Evolutionary conservation across 768 basidiomycete species (phyloP), one percentile per base, ranked within the genome.

Genomic region (Pisolithus marmoratus): DNA sequence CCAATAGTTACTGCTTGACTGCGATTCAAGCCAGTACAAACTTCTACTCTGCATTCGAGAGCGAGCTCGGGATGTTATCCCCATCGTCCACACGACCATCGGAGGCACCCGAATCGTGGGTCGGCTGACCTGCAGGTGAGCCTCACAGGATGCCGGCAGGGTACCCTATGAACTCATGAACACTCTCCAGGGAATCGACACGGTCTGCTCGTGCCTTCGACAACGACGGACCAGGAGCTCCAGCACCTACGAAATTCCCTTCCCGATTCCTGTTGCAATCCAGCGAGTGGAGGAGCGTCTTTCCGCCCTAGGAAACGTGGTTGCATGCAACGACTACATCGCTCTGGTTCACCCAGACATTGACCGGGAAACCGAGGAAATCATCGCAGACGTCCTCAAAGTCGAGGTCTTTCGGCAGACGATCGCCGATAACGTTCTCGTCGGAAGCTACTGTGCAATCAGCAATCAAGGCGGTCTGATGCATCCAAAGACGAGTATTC

Each of bases 381-480:
- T 99, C 73, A 97, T 99, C 71, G 96, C 96, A 26, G 96, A 99
- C 68, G 92, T 96, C 19, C 82, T 99, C 60, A 98, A 98, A 70
- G 96, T 98, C 55, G 96, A 99, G 68, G 96, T 98, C 5, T 99
- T 99, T 75, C 79, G 96, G 45, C 96, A 99, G 70, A 99, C 94
- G 9, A 78, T 99, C 58, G 96, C 96, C 12, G 87, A 91, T 59
- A 97, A 98, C 72, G 94, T 94, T 46, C 83, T 99, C 42, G 95
- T 98, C 38, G 96, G 96, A 38, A 90, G 87, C 54, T 99, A 98
- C 68, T 94, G 92, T 69, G 90, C 84, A 50, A 83, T 99, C 68
- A 88, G 88, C 44, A 98, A 98, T 66, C 93, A 98, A 73, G 96
- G 96, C 41, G 96, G 95, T 11, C 79, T 99, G 38, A 96, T 98